Percentiles rank a stretch among this genome's conserved stretches.
phyloP scores from a whole-genome alignment of 768 basidiomycete genomes.

The Phylloporus scabripes region DNA sequence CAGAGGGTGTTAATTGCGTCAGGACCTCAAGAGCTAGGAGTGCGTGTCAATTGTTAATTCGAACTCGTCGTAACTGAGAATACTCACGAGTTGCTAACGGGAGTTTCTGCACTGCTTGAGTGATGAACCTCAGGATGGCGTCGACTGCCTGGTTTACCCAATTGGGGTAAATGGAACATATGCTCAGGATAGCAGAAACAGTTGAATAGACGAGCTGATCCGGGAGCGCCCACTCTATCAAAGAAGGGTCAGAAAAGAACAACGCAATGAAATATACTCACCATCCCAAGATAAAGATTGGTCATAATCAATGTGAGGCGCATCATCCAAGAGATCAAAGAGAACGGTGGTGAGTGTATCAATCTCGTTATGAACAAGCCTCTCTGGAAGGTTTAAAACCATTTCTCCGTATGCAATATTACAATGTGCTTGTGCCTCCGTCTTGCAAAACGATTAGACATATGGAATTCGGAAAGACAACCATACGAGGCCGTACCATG shows the following conservation, averaged over 20 bases:
- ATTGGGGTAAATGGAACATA: slow-evolving; percentile 50
- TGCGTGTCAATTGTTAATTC: background rate
- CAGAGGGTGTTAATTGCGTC: slow-evolving; percentile 69
- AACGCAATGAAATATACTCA: slow-evolving; percentile 26
- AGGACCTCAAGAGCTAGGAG: slow-evolving; percentile 69
- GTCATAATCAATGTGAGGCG: slow-evolving; percentile 75
- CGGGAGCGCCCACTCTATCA: slow-evolving; percentile 78
- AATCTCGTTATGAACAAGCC: slow-evolving; percentile 45
- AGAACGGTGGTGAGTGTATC: slow-evolving; percentile 55
- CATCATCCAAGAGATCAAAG: slow-evolving; percentile 61
- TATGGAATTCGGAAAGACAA: background rate
- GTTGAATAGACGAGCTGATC: slow-evolving; percentile 81
- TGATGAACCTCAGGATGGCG: slow-evolving; percentile 60
- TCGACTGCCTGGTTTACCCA: slow-evolving; percentile 46
- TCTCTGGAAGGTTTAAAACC: slow-evolving; percentile 56
- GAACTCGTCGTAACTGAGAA: background rate
- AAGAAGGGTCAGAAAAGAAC: background rate
- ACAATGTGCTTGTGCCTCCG: slow-evolving; percentile 67
- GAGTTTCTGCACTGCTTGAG: slow-evolving; percentile 51
- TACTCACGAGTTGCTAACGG: slow-evolving; percentile 49
- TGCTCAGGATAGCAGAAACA: slow-evolving; percentile 65
- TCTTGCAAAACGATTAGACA: slow-evolving; percentile 35
- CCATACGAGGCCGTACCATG: slow-evolving; percentile 46
- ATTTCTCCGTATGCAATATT: slow-evolving; percentile 82
- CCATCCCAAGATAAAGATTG: slow-evolving; percentile 76